Evolutionary conservation across 306 rosid species (phyloP).

Genomic region (Gastrolobium bilobum): DNA sequence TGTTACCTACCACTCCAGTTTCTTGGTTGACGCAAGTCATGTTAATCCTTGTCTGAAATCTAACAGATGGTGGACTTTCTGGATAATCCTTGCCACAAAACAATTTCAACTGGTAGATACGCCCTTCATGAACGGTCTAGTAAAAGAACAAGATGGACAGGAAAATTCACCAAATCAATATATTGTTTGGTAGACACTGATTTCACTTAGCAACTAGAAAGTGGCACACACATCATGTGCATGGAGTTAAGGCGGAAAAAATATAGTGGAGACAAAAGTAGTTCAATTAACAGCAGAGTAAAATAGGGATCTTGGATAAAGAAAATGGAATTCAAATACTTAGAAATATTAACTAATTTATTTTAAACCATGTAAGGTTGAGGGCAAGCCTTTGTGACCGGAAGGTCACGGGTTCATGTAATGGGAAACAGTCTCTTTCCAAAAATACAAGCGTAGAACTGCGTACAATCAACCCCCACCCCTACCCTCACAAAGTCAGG

Average conservation of each 20-base stretch:
- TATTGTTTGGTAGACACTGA: background rate
- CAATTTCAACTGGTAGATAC: conserved; percentile 91
- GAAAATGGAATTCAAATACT: conserved; percentile 16
- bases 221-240: background rate
- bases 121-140: conserved; percentile 97
- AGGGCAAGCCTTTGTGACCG: too few species aligned
- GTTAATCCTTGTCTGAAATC: conserved; percentile 92
- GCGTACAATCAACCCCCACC: too few species aligned
- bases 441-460: too few species aligned
- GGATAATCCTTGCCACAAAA: conserved; percentile 96
- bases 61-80: conserved; percentile 90
- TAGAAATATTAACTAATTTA: background rate
- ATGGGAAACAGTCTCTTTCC: too few species aligned
- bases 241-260: background rate
- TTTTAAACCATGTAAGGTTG: conserved; percentile 20
- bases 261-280: background rate
- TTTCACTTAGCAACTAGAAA: conserved; percentile 10
- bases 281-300: background rate
- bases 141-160: conserved; percentile 49
- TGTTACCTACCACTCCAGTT: conserved; percentile 81
- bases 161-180: conserved; percentile 31
- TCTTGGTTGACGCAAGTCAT: conserved; percentile 94
- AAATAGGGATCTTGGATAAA: conserved; percentile 11
- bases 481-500: too few species aligned
- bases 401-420: too few species aligned